Evolutionary conservation across 257 asterid genomes (phyloP).

Genomic region (Solanum dulcamara): DNA sequence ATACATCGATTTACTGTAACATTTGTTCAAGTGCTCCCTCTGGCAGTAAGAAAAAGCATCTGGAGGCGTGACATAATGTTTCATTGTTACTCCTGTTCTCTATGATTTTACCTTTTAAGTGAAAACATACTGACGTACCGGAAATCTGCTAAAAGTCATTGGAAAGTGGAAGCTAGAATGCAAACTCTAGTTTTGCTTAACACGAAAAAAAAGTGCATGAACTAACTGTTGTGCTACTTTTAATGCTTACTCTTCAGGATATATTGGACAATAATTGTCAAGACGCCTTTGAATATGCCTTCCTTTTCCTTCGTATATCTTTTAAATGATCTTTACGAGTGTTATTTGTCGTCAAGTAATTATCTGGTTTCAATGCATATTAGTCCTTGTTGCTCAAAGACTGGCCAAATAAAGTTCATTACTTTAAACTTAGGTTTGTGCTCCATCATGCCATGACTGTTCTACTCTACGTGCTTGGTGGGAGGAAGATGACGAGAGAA

Average conservation of each 20-base stretch:
- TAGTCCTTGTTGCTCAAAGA: neutral
- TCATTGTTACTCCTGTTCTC: neutral
- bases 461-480: slow-evolving; percentile 98
- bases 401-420: neutral
- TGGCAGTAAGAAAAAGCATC: neutral
- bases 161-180: neutral
- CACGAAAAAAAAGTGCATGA: neutral
- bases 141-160: neutral
- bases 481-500: slow-evolving; percentile 94
- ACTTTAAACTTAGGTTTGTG: slow-evolving; percentile 54
- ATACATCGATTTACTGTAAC: neutral
- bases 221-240: neutral
- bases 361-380: neutral
- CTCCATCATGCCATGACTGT: slow-evolving; percentile 97
- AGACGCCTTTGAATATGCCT: neutral
- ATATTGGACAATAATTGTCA: neutral
- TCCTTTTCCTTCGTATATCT: neutral
- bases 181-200: neutral
- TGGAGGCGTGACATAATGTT: neutral
- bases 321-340: neutral
- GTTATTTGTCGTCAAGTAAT: neutral
- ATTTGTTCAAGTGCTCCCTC: neutral
- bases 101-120: neutral
- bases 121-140: neutral
- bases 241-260: neutral